A percentile compares a stretch with the other conserved stretches of the same genome.
These are phyloP conservation scores for Aspergillus latus DNA, from an alignment of 2,329 filamentous ascomycete genomes.

Conservation along the genomic window DNA sequence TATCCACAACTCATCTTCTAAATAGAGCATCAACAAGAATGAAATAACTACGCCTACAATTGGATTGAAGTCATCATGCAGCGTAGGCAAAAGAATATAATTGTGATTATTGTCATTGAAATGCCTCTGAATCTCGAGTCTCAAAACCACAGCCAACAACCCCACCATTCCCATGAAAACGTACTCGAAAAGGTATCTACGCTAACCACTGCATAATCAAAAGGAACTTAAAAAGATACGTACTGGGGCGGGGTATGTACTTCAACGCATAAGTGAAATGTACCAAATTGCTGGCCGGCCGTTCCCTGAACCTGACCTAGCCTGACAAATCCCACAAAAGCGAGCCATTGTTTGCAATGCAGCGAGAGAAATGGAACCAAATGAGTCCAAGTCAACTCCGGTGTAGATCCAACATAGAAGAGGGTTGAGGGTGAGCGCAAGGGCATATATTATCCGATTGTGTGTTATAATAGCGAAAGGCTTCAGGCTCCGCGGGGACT, in stretches of 20 bases:
- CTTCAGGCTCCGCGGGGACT: conserved; percentile 37
- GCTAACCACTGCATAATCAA: conserved; percentile 15
- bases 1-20: background rate
- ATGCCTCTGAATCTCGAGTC: conserved; percentile 1
- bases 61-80: background rate
- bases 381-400: background rate
- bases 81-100: background rate
- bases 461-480: conserved; percentile 27
- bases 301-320: background rate
- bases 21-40: background rate
- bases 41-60: background rate
- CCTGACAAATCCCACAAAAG: background rate
- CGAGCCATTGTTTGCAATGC: background rate
- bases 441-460: too few species aligned
- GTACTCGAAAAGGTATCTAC: conserved; percentile 17
- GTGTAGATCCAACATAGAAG: conserved; percentile 6
- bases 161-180: conserved; percentile 7
- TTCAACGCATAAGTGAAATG: conserved; percentile 8
- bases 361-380: background rate
- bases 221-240: conserved; percentile 7
- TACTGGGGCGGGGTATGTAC: conserved; percentile 10
- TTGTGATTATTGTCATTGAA: conserved; percentile 4
- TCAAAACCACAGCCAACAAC: conserved; percentile 8
- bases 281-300: background rate
- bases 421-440: background rate